Conservation (phyloP, 129 eudicot species). For the Tanacetum coccineum region DNA sequence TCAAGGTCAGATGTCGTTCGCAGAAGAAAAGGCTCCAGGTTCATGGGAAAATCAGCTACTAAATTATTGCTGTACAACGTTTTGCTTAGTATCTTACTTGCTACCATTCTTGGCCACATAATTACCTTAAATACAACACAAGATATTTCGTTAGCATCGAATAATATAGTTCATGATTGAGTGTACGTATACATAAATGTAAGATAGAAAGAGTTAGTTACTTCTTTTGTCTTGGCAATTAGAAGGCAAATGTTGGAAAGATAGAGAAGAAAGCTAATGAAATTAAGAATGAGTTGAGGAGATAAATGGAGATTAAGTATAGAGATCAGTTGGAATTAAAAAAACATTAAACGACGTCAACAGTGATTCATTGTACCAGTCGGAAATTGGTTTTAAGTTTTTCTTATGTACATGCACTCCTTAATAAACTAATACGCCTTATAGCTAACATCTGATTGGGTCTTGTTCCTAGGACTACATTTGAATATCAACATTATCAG, state of each 20-base stretch:
- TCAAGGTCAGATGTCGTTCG: conserved; percentile 20
- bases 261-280: neutral
- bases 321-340: conserved; percentile 1
- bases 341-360: neutral
- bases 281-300: neutral
- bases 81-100: conserved; percentile 44
- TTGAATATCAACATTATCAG: too few species aligned
- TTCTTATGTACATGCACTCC: too few species aligned
- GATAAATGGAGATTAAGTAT: neutral
- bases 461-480: too few species aligned
- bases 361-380: too few species aligned
- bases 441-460: too few species aligned
- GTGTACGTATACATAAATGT: neutral
- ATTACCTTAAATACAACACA: conserved; percentile 34
- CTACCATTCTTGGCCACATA: conserved; percentile 63
- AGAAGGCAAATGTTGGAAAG: conserved; percentile 20
- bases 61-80: conserved; percentile 42
- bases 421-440: too few species aligned
- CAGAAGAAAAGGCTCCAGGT: conserved; percentile 26
- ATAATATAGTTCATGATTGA: neutral
- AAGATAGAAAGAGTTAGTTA: conserved; percentile 25
- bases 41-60: conserved; percentile 53
- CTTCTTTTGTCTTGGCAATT: conserved; percentile 27
- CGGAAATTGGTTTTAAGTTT: too few species aligned
- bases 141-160: conserved; percentile 11